phyloP scores from a whole-genome alignment of 352 stramenopile species.

The Phytophthora sp. region DNA sequence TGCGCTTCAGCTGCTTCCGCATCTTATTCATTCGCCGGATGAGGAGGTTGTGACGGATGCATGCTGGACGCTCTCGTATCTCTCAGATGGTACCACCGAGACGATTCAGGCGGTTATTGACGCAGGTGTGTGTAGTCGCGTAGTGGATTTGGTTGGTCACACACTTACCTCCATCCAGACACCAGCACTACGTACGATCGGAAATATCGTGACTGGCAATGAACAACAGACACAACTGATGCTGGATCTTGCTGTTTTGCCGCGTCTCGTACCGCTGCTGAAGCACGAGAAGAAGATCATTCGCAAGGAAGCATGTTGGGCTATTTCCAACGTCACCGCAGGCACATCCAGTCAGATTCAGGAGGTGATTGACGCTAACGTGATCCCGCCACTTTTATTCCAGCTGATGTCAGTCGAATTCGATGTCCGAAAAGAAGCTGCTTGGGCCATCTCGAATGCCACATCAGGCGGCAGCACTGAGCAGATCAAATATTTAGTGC shows the following conservation, averaged over 20 bases:
- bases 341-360: conserved; percentile 77
- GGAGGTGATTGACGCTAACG: conserved; percentile 77
- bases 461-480: conserved; percentile 80
- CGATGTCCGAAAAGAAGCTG: conserved; percentile 86
- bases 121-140: conserved; percentile 91
- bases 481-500: conserved; percentile 97
- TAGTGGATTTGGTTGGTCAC: conserved; percentile 97
- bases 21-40: conserved; percentile 97
- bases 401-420: conserved; percentile 71
- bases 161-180: conserved; percentile 94
- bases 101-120: conserved; percentile 99
- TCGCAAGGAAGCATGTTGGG: conserved; percentile 87
- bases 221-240: conserved; percentile 77
- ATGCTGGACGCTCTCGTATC: conserved; percentile 99
- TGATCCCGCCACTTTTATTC: conserved; percentile 72
- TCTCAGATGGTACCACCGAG: conserved; percentile 97
- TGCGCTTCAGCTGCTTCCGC: conserved; percentile 93
- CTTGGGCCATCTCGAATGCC: conserved; percentile 86
- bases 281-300: conserved; percentile 84
- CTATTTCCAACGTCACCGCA: conserved; percentile 83
- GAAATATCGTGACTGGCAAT: conserved; percentile 99
- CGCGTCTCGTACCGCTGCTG: conserved; percentile 63
- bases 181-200: conserved; percentile 95
- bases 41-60: conserved; percentile 99
- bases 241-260: conserved; percentile 60